A percentile compares a stretch with the other conserved stretches of the same genome.
These are phyloP conservation scores for Tremellales sp. DNA, from an alignment of 1,284 basidiomycete species.

Conservation along the genomic window DNA sequence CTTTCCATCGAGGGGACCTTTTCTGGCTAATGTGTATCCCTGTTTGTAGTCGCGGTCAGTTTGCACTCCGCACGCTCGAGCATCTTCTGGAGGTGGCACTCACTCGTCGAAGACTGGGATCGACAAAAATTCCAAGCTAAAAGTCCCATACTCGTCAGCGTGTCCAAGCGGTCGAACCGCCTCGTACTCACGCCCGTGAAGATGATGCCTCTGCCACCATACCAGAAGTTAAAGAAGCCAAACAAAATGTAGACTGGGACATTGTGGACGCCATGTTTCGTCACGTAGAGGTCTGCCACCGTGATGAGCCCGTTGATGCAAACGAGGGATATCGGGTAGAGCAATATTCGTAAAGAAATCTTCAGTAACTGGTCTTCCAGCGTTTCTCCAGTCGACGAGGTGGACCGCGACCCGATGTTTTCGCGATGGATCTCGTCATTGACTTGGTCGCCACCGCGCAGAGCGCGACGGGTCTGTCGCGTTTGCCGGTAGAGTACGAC, in stretches of 20 bases:
- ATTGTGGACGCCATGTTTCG: conserved; percentile 10
- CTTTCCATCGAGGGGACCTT: no score
- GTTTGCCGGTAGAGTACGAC: conserved; percentile 28
- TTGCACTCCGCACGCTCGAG: no score
- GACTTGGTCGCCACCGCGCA: conserved; percentile 19
- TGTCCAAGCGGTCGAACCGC: neutral
- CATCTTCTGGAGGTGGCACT: no score
- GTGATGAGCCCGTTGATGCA: conserved; percentile 22
- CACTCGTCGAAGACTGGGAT: conserved; percentile 16
- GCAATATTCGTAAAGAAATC: conserved; percentile 23
- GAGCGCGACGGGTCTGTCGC: conserved; percentile 23
- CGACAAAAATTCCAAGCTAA: conserved; percentile 19
- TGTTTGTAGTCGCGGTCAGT: no score
- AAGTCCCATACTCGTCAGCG: neutral
- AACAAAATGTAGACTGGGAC: conserved; percentile 17
- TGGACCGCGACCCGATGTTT: no score
- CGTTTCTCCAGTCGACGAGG: neutral
- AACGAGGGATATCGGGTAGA: conserved; percentile 23
- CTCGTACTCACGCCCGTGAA: conserved; percentile 19
- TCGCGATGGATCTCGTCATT: no score
- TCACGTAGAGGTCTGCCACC: conserved; percentile 22
- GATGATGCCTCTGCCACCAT: conserved; percentile 25
- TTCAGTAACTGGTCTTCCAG: conserved; percentile 19
- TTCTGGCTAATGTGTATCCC: no score
- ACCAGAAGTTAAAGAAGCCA: conserved; percentile 23